Base-by-base conservation (phyloP, 441 rosid species). In the Pelargonium australe region DNA sequence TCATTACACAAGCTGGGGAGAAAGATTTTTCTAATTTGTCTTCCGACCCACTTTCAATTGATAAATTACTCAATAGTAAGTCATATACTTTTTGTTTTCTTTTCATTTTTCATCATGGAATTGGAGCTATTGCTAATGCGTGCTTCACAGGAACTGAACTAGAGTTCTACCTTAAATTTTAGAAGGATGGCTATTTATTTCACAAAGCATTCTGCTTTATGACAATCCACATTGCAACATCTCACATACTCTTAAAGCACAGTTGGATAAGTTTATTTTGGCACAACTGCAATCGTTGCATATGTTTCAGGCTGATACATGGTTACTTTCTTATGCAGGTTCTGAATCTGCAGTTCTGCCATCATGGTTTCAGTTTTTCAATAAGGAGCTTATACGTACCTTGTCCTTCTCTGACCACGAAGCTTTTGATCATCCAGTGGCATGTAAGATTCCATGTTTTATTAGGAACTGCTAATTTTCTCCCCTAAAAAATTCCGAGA, bases 371-470 rank as follows among this genome's bases (percentile, higher is more conserved):
- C 87, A 89, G 68, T 75, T 77, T 84, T 85, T 92, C 75, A 88
- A 95, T 70, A 81, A 88, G 76, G 96, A 92, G 83, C 97, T 92
- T 66, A 80, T 88, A 57, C 82, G 78, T 20, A 78, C 85, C 43
- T 81, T 86, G 70, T 88, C 98, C 2, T 95, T 95, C 70, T 86
- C 98, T n/a, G 97, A 92, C 31, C 98, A 95, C 71, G 98, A 92
- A 85, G 89, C 99, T 72, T 92, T 90, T 78, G 99, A 95, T 70
- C 97, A 95, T 81, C 99, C 99, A 8, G 97, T 95, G 81, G 95
- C 97, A 66, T 95, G 98, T 95, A 86, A 84, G 96, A 72, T 73
- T 77, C 68, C 43, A 71, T 72, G 72, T 12, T 34, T 58, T 70
- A 12, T 81, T 77, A 28, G 68, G 72, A 72, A 69, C 43, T 45